Evolutionary conservation across 495 filamentous ascomycete genomes (phyloP).

Genomic region (Terfezia boudieri): DNA sequence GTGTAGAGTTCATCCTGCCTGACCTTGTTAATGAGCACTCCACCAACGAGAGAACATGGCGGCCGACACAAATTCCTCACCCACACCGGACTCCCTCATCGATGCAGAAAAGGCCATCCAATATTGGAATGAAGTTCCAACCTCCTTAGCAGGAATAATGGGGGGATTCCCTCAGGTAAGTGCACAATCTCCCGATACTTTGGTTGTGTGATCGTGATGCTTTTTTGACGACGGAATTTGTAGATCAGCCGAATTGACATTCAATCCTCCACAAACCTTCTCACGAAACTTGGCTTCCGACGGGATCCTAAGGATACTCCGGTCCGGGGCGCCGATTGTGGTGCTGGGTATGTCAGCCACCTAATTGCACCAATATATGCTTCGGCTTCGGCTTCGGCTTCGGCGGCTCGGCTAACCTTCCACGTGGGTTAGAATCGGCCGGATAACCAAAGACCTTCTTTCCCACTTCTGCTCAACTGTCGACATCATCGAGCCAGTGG

Average conservation of each 20-base stretch:
- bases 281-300: slow-evolving; percentile 47
- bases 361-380: slow-evolving; percentile 1
- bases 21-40: no score
- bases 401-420: no score
- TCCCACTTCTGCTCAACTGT: slow-evolving; percentile 23
- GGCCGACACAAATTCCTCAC: neutral
- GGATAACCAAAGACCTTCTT: slow-evolving; percentile 30
- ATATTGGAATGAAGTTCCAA: neutral
- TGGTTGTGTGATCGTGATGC: neutral
- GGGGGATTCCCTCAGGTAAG: slow-evolving; percentile 45
- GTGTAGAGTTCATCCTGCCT: no score
- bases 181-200: no score
- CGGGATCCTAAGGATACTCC: slow-evolving; percentile 2
- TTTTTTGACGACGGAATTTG: neutral
- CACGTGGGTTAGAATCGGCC: slow-evolving; percentile 23
- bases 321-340: slow-evolving; percentile 27
- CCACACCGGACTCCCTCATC: neutral
- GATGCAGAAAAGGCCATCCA: neutral
- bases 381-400: neutral
- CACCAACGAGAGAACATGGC: no score
- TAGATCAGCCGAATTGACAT: slow-evolving; percentile 48
- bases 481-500: slow-evolving; percentile 33
- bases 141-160: slow-evolving; percentile 34
- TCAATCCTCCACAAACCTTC: slow-evolving; percentile 50
- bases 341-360: slow-evolving; percentile 25